Base-by-base conservation (phyloP, 1,139 yeast species). In the Yamadazyma diospyri region DNA sequence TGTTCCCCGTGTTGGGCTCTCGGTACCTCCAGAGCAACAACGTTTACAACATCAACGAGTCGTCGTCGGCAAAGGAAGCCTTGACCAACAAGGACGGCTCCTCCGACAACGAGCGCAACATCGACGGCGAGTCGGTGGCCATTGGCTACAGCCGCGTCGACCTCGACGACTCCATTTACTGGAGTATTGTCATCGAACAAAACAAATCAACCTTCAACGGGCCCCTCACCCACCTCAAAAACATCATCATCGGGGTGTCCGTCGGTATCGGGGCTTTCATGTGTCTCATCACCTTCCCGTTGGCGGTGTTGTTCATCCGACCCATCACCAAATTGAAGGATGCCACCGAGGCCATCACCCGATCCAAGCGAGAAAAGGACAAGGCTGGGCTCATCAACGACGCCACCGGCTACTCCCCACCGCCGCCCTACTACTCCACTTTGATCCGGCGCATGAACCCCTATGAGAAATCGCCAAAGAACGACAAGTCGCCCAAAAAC, bases 101-200 rank as follows among this genome's bases (percentile, higher is more conserved):
- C 2, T 51, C 68, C 9, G 63, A 76, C 10, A 47, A 65, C 58
- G 39, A 78, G 1, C 52, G 48, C 13, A 65, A 75, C 12, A 66
- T 74, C 12, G 43, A 51, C 15, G 72, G 69, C 2, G 43, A 50
- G 3, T 43, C 53, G 2, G 76, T 83, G 4, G 86, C 96, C 4
- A 75, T 82, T 1, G 97, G 97, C 0, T 88, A 63, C 52, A 68
- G 84, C 1, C 66, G 71, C 9, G 73, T 83, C 8, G 59, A 66
- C 16, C 57, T 81, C 25, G 59, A 61, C 19, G 55, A 69, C 24
- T 67, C 65, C 1, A 62, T 64, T n/a, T 43, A 39, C n/a, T 89
- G 97, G 97, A 72, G 78, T n/a, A 78, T 89, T 1, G 59, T 81
- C 0, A 77, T 88, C 6, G 81, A 82, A 41, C 94, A 87, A 49